Evolutionary conservation across 179 eudicot species (phyloP).

Genomic region (Pouteria campechiana): DNA sequence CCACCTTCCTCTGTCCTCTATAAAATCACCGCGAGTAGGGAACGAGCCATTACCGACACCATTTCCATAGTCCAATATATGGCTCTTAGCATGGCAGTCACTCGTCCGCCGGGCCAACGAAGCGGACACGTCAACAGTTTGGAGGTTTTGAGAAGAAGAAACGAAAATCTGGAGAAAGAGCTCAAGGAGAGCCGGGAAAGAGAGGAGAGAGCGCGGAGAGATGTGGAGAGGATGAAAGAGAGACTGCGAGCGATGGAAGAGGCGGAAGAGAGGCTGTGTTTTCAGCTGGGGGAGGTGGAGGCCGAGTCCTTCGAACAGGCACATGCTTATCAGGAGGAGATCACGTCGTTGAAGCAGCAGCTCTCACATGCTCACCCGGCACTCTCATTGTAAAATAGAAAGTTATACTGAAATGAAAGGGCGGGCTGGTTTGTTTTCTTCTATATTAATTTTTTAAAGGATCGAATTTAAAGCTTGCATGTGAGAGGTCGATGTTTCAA

Average conservation of each 20-base stretch:
- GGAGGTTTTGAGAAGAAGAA: conserved; percentile 25
- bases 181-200: conserved; percentile 31
- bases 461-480: no score
- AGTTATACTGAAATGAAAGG: no score
- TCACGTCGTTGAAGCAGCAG: conserved; percentile 30
- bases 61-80: no score
- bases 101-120: neutral
- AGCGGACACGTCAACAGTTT: conserved; percentile 3
- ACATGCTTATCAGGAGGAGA: conserved; percentile 22
- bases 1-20: no score
- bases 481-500: no score
- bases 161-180: conserved; percentile 56
- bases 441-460: no score
- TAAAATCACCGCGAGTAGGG: no score
- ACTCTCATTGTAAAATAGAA: no score
- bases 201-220: conserved; percentile 40
- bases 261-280: conserved; percentile 66
- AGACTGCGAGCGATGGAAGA: conserved; percentile 60
- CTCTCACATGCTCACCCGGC: no score
- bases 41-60: no score
- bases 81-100: conserved; percentile 5
- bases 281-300: conserved; percentile 62
- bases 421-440: no score
- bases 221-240: conserved; percentile 16
- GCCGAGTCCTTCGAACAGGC: conserved; percentile 62